Evolutionary conservation across 192 early-diverging fungal genomes (phyloP).

Genomic region (Podochytrium sp.): DNA sequence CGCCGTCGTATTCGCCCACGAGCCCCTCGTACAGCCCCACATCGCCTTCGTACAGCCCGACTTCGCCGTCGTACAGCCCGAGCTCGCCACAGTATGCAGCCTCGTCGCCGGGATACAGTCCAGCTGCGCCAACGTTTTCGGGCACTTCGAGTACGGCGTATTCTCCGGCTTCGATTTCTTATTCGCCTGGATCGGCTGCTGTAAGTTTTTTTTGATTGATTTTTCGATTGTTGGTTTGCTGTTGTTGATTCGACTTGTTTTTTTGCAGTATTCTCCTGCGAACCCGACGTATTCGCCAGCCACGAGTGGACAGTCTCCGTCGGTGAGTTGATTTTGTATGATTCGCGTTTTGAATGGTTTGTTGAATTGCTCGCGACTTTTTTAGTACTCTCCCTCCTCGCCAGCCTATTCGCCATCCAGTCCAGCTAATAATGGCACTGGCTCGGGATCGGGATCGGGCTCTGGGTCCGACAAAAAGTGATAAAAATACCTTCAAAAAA

Average conservation of each 20-base stretch:
- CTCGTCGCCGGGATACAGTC: slow-evolving; percentile 65
- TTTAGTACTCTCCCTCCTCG: slow-evolving; percentile 58
- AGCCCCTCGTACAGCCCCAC: slow-evolving; percentile 79
- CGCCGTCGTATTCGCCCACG: slow-evolving; percentile 62
- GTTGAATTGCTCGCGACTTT: background rate
- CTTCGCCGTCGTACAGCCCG: slow-evolving; percentile 28
- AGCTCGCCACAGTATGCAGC: slow-evolving; percentile 68
- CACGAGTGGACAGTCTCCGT: background rate
- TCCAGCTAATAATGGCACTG: slow-evolving; percentile 19
- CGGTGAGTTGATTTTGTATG: slow-evolving; percentile 11
- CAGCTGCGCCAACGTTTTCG: slow-evolving; percentile 59
- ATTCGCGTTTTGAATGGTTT: background rate
- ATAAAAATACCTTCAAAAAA: no score
- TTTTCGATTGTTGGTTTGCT: slow-evolving; percentile 35
- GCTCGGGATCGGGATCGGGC: no score
- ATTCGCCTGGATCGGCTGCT: slow-evolving; percentile 32
- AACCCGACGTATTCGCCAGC: slow-evolving; percentile 42
- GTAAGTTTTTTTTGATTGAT: slow-evolving; percentile 4
- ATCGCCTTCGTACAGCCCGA: slow-evolving; percentile 56
- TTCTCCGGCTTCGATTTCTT: slow-evolving; percentile 52
- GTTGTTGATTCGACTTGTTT: no score
- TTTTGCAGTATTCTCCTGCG: slow-evolving; percentile 42
- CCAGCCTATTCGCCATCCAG: slow-evolving; percentile 70
- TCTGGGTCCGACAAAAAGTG: no score
- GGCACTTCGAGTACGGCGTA: slow-evolving; percentile 76